These are phyloP conservation scores for Debaryomyces coudertii DNA, from an alignment of 1,139 yeast genomes.

Conservation along the genomic window DNA sequence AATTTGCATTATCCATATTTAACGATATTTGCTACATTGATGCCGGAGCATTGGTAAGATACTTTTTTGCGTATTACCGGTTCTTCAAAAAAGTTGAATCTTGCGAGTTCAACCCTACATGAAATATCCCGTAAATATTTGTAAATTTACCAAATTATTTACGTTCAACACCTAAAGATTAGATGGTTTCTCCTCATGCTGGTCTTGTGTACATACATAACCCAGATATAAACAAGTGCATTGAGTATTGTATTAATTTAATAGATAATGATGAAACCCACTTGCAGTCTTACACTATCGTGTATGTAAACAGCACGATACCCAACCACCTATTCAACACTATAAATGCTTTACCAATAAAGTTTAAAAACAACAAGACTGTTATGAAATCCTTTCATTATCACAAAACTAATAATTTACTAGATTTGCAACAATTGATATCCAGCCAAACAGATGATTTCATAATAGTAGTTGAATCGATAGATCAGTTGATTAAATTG, in stretches of 20 bases:
- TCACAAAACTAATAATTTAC: slow-evolving; percentile 16
- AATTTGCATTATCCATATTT: no score
- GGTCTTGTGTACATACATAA: slow-evolving; percentile 13
- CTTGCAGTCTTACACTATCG: slow-evolving; percentile 10
- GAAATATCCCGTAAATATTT: not conserved
- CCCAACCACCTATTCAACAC: slow-evolving; percentile 18
- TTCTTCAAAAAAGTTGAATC: not conserved
- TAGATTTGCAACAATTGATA: slow-evolving; percentile 11
- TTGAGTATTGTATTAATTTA: slow-evolving; percentile 13
- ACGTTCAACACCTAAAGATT: not conserved
- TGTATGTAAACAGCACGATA: slow-evolving; percentile 22
- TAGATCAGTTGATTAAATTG: slow-evolving; percentile 16
- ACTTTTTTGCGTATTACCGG: no score
- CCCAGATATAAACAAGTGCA: slow-evolving; percentile 11
- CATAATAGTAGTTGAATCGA: slow-evolving; percentile 19
- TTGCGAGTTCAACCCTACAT: not conserved
- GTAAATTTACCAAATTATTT: not conserved
- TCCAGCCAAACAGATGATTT: not conserved
- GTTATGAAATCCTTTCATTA: slow-evolving; percentile 21
- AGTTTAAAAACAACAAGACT: slow-evolving; percentile 13
- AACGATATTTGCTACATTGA: no score
- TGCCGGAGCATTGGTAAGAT: no score
- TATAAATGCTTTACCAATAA: slow-evolving; percentile 13
- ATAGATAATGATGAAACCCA: slow-evolving; percentile 9
- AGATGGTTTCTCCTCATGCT: not conserved